Evolutionary conservation across 257 asterid genomes (phyloP).

Genomic region (Solanum medicagineum): DNA sequence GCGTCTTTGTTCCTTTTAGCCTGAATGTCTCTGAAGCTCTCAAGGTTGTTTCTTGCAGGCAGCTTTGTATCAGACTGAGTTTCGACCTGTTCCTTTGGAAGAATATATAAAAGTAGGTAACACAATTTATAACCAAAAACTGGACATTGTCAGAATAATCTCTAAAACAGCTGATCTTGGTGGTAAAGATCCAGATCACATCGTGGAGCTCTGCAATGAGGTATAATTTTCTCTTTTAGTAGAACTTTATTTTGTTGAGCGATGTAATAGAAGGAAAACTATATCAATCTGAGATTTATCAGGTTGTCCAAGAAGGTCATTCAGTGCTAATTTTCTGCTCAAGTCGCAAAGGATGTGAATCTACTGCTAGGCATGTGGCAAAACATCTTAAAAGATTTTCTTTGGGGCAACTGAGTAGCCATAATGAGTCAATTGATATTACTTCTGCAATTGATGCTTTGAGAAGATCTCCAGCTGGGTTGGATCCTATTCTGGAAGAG

Average conservation of each 20-base stretch:
- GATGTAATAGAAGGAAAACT: slow-evolving; percentile 2
- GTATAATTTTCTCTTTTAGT: slow-evolving; percentile 20
- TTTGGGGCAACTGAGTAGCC: slow-evolving; percentile 29
- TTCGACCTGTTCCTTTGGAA: slow-evolving; percentile 96
- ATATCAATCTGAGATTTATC: slow-evolving; percentile 9
- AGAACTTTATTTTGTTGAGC: background rate
- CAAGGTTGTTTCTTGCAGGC: slow-evolving; percentile 41
- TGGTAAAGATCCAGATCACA: slow-evolving; percentile 96
- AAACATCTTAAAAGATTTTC: slow-evolving; percentile 59
- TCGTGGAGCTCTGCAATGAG: slow-evolving; percentile 95
- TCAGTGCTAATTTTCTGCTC: slow-evolving; percentile 94
- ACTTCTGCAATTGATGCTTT: slow-evolving; percentile 65
- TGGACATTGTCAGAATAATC: slow-evolving; percentile 65
- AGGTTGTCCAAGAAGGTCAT: slow-evolving; percentile 98
- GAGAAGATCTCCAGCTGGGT: slow-evolving; percentile 88
- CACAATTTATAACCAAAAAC: slow-evolving; percentile 63
- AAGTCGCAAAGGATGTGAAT: slow-evolving; percentile 95
- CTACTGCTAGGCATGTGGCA: slow-evolving; percentile 89
- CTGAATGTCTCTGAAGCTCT: slow-evolving; percentile 4
- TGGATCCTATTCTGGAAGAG: slow-evolving; percentile 87
- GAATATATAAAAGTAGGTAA: slow-evolving; percentile 82
- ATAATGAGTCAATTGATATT: slow-evolving; percentile 44
- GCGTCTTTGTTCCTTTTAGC: background rate
- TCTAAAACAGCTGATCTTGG: slow-evolving; percentile 65
- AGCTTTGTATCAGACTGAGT: slow-evolving; percentile 84